Base-by-base conservation (phyloP, 768 basidiomycete species). In the Leccinum arenicola region DNA sequence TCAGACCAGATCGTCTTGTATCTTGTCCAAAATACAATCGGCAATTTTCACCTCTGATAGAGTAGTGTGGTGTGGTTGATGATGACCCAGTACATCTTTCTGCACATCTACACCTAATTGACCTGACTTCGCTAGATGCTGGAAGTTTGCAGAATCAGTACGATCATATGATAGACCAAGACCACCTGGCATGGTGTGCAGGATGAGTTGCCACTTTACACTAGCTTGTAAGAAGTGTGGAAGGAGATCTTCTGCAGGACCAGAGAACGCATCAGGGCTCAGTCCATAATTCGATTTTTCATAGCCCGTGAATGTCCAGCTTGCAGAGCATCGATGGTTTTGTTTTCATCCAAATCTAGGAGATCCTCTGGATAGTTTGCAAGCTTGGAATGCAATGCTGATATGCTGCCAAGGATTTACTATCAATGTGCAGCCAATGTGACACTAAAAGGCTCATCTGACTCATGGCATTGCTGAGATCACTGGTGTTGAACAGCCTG, bases 401-500 rank as follows among this genome's bases (percentile, higher is more conserved):
- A 52, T 15, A 1, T 52, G 33, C 9, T 21, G 2, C 51, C 51
- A 52, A 2, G 19, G 31, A 21, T 52, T 35, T 1, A 52, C 51
- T 4, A 33, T 52, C 6, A 52, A 27, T 14, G 8, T 52, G 21
- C 31, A 52, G 2, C 8, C 12, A 7, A 23, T 1, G 1, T 52
- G 12, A n/a, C n/a, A n/a, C n/a, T 0, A 0, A 2, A 12, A 35
- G 3, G 14, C 51, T 52, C 0, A 9, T 9, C 0, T 3, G 12
- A 5, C 4, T 12, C 31, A 52, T 35, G 4, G 14, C 11, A 12
- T 2, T 9, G 9, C 51, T 52, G 1, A 52, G 14, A 9, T 52
- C 6, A 19, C 23, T 8, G 0, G 51, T 52, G 4, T 8, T 4
- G 3, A 52, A 52, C 1, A 52, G 4, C 14, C 11, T 35, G 31